phyloP scores from a whole-genome alignment of 805 yeast species.

The Lachancea waltii region DNA sequence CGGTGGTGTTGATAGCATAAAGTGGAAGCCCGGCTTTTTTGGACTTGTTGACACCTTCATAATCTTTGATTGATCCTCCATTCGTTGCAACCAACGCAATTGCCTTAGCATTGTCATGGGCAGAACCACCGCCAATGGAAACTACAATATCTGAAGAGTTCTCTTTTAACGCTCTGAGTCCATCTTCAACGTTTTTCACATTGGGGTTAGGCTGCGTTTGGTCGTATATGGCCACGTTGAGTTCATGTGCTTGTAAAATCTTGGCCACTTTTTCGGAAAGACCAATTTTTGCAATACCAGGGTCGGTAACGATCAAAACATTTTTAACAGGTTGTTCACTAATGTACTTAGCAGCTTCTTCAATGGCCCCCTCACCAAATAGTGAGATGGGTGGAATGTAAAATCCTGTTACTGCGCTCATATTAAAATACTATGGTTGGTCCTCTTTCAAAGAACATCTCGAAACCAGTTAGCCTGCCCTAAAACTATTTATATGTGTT shows the following conservation, averaged over 20 bases:
- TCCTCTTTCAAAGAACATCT: no score
- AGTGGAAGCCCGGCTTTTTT: slow-evolving; percentile 28
- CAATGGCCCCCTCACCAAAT: slow-evolving; percentile 23
- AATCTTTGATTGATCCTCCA: slow-evolving; percentile 36
- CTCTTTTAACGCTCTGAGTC: slow-evolving; percentile 15
- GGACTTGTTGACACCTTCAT: slow-evolving; percentile 38
- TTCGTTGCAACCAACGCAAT: slow-evolving; percentile 37
- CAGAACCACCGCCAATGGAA: slow-evolving; percentile 43
- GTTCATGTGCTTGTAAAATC: slow-evolving; percentile 16
- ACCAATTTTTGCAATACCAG: slow-evolving; percentile 29
- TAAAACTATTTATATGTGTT: no score
- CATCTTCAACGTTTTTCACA: slow-evolving; percentile 15
- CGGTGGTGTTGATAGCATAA: slow-evolving; percentile 41
- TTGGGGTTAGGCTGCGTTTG: slow-evolving; percentile 25
- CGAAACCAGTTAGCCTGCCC: no score
- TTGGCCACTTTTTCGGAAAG: slow-evolving; percentile 21
- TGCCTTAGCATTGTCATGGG: slow-evolving; percentile 40
- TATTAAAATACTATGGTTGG: no score
- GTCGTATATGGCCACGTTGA: slow-evolving; percentile 16
- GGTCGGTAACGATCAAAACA: slow-evolving; percentile 25
- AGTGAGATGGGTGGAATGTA: slow-evolving; percentile 20
- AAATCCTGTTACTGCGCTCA: no score
- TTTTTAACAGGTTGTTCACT: slow-evolving; percentile 14
- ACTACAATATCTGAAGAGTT: slow-evolving; percentile 33
- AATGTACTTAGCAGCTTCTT: slow-evolving; percentile 16